Base-by-base conservation (phyloP, 148 eudicot genomes). In the Heliamphora exappendiculata region DNA sequence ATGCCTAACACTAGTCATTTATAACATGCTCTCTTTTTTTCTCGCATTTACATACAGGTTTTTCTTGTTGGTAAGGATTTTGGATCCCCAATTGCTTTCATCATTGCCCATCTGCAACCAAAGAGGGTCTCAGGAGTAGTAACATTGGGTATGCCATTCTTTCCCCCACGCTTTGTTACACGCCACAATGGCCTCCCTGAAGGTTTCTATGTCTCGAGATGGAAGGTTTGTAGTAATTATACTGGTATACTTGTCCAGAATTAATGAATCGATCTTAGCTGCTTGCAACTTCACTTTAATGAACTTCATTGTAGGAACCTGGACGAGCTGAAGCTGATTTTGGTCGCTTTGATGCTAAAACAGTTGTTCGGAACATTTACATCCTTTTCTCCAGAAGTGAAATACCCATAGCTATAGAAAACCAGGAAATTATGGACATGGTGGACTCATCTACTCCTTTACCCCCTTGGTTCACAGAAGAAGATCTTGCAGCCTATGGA, bases 241-340 rank as follows among this genome's bases (percentile, higher is more conserved):
- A 3, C 29, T 33, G 7, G 34, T 47, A 22, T 42, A n/a, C 42
- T 36, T 33, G 28, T 14, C 37, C 28, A 31, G 58, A 42, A 75
- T 24, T 19, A 5, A 16, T 7, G 34, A 75, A 62, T 19, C 29
- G 1, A 44, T 57, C 8, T 49, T 37, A n/a, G 37, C 17, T 4
- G 22, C 11, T 45, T 45, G 63, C 53, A 68, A 60, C 45, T 34
- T 62, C 28, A 70, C 49, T 70, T 76, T 12, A 53, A 58, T 24
- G 51, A 63, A 29, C 54, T 67, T 63, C 41, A 22, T 60, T 67
- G 0, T 70, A 83, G 86, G 83, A 76, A 76, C 83, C 86, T 22
- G 86, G 83, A 26, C 59, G 86, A 42, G 86, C 86, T 33, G 86
- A 83, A 62, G 86, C 83, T 59, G 86, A 83, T 75, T 81, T 84